Conservation (phyloP, 768 basidiomycete species). For the Lactarius sanguifluus region DNA sequence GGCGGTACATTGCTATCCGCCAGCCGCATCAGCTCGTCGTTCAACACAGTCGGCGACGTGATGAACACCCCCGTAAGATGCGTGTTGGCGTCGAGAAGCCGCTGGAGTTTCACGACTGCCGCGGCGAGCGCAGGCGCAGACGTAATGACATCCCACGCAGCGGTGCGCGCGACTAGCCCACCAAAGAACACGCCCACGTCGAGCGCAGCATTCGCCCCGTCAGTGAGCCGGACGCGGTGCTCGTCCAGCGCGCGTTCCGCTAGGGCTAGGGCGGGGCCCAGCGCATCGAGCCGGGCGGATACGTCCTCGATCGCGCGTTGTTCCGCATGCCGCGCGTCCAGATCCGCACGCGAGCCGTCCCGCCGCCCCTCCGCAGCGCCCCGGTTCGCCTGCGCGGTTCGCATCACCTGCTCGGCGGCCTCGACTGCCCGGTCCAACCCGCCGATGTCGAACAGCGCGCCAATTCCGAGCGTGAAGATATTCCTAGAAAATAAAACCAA, state of each 20-base stretch:
- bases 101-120: constrained; percentile 7
- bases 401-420: neutral
- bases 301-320: constrained; percentile 6
- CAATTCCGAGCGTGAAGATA: constrained; percentile 1
- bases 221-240: neutral
- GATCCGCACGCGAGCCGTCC: neutral
- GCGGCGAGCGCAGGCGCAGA: neutral
- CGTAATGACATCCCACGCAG: neutral
- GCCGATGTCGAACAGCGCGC: neutral
- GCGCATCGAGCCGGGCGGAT: neutral
- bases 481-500: neutral
- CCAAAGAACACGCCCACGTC: constrained; percentile 8
- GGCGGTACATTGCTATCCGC: constrained; percentile 6
- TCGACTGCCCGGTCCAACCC: neutral
- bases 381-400: neutral
- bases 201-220: neutral
- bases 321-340: neutral
- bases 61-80: constrained; percentile 4
- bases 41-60: constrained; percentile 5
- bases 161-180: neutral
- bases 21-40: constrained; percentile 4
- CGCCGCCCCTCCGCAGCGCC: neutral
- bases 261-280: neutral
- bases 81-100: neutral
- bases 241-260: neutral